Evolutionary conservation across 306 rosid genomes (phyloP).

Genomic region (Fragaria nilgerrensis): DNA sequence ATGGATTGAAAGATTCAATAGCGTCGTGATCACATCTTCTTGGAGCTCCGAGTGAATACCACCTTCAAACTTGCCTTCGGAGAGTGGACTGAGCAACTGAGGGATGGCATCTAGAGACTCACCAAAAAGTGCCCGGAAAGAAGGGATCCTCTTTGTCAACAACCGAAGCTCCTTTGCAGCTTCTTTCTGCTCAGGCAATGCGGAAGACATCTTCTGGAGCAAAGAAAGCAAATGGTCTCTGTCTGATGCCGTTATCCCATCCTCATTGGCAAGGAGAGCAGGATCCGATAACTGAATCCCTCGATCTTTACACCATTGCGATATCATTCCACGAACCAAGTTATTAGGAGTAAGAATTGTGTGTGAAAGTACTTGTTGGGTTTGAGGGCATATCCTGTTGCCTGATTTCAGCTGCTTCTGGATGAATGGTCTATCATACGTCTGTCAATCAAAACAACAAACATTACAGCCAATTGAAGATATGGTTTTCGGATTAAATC

Average conservation of each 20-base stretch:
- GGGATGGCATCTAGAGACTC: constrained; percentile 67
- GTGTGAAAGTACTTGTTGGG: constrained; percentile 81
- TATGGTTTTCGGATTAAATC: not conserved
- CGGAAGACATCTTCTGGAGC: constrained; percentile 68
- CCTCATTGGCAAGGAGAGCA: constrained; percentile 42
- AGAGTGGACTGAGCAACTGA: constrained; percentile 61
- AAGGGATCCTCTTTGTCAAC: constrained; percentile 79
- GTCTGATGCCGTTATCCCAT: constrained; percentile 56
- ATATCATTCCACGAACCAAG: constrained; percentile 66
- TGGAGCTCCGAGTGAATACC: constrained; percentile 53
- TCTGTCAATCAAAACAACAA: constrained; percentile 46
- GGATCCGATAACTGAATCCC: constrained; percentile 63
- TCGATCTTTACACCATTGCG: constrained; percentile 60
- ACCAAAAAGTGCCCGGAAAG: constrained; percentile 68
- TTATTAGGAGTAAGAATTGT: constrained; percentile 72
- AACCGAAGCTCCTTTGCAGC: constrained; percentile 85
- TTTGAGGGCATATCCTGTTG: constrained; percentile 73
- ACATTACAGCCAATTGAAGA: not conserved
- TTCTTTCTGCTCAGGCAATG: constrained; percentile 57
- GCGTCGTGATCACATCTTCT: constrained; percentile 83
- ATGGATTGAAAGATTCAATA: constrained; percentile 81
- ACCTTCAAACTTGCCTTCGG: constrained; percentile 39
- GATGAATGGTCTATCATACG: constrained; percentile 77
- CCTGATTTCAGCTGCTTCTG: constrained; percentile 78
- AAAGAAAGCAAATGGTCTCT: constrained; percentile 51